phyloP scores from a whole-genome alignment of 768 basidiomycete species.

The Scleroderma bovista region DNA sequence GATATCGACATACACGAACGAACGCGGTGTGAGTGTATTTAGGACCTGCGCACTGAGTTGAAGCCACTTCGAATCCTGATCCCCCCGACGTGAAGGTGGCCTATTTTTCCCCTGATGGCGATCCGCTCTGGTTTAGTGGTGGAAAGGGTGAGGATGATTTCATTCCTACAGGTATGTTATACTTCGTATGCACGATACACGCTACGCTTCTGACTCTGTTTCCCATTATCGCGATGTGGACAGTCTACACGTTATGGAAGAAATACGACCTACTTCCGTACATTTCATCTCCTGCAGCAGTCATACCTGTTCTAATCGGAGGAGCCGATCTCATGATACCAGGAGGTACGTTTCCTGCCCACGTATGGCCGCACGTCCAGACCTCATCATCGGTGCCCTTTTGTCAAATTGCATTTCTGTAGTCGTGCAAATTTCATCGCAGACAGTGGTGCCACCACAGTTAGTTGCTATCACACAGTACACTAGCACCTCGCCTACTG shows the following conservation, averaged over 20 bases:
- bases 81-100: constrained; percentile 40
- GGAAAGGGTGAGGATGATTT: constrained; percentile 64
- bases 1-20: constrained; percentile 57
- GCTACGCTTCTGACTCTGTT: not conserved
- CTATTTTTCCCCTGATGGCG: constrained; percentile 58
- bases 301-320: constrained; percentile 63
- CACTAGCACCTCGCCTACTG: constrained; percentile 25
- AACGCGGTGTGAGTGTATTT: constrained; percentile 47
- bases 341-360: constrained; percentile 55
- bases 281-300: constrained; percentile 64
- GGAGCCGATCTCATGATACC: constrained; percentile 92
- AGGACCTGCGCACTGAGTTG: not conserved
- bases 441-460: constrained; percentile 36
- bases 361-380: no score
- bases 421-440: constrained; percentile 55
- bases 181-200: not conserved
- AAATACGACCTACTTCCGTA: constrained; percentile 60
- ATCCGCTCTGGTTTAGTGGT: constrained; percentile 75
- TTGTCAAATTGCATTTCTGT: constrained; percentile 7
- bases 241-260: constrained; percentile 81
- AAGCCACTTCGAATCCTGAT: constrained; percentile 2
- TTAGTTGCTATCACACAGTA: constrained; percentile 62
- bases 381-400: not conserved
- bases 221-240: not conserved
- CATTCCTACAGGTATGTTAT: constrained; percentile 58